phyloP scores from a whole-genome alignment of 179 eudicot genomes.

The Drosera spatulata region DNA sequence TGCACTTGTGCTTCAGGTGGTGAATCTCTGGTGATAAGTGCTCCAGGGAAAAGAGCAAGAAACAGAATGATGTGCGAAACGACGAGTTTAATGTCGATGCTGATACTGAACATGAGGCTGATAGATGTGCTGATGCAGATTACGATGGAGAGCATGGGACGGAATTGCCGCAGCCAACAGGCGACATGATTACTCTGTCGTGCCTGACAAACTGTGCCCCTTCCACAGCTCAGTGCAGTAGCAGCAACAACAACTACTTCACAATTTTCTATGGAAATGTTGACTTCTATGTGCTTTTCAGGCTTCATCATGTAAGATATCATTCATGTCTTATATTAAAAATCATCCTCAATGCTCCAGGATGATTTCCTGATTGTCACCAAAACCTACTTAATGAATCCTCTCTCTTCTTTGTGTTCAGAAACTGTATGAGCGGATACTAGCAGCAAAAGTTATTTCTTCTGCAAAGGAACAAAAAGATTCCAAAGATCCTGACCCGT shows the following conservation, averaged over 20 bases:
- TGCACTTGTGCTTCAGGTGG: constrained; percentile 65
- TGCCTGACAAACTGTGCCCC: constrained; percentile 64
- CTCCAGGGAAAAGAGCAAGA: constrained; percentile 59
- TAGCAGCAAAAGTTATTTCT: constrained; percentile 50
- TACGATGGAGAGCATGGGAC: constrained; percentile 43
- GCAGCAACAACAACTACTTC: constrained; percentile 25
- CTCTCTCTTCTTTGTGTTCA: constrained; percentile 10
- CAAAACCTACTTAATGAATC: background rate
- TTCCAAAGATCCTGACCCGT: constrained; percentile 40
- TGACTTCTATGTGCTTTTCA: constrained; percentile 29
- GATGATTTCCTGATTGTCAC: background rate
- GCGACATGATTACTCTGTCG: constrained; percentile 35
- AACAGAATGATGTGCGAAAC: constrained; percentile 49
- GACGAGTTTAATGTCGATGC: constrained; percentile 62
- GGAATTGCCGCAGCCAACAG: constrained; percentile 34
- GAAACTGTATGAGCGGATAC: constrained; percentile 66
- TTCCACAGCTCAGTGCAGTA: constrained; percentile 17
- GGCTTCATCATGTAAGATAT: constrained; percentile 35
- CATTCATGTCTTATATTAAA: constrained; percentile 44
- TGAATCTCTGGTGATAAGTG: constrained; percentile 80
- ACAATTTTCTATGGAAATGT: constrained; percentile 68
- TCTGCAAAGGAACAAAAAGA: constrained; percentile 48
- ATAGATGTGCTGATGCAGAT: constrained; percentile 38
- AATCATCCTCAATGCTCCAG: background rate
- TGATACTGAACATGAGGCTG: constrained; percentile 90